Percentiles rank a stretch among this genome's conserved stretches.
These are phyloP conservation scores for Kodamaea jinghongensis DNA, from an alignment of 805 yeast species.

Conservation along the genomic window DNA sequence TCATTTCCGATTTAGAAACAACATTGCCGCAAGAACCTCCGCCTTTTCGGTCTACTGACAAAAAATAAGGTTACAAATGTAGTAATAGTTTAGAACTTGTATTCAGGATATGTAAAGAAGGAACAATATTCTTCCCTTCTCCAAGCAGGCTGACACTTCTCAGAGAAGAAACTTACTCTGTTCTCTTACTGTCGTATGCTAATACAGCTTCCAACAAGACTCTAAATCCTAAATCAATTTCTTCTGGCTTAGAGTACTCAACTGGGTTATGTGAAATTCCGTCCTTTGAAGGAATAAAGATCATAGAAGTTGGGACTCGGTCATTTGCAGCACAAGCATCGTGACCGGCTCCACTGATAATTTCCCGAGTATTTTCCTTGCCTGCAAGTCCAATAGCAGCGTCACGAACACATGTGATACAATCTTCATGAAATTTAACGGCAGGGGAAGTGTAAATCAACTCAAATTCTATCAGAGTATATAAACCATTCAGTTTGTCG, in stretches of 20 bases:
- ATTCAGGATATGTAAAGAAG: no score
- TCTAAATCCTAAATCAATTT: slow-evolving; percentile 57
- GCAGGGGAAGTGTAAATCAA: slow-evolving; percentile 53
- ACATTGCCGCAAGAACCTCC: no score
- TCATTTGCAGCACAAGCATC: slow-evolving; percentile 61
- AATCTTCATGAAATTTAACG: slow-evolving; percentile 51
- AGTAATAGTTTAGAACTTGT: no score
- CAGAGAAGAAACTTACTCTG: not conserved
- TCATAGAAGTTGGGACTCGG: slow-evolving; percentile 68
- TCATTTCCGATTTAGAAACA: no score
- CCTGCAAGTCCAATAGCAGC: slow-evolving; percentile 53
- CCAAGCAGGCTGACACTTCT: no score
- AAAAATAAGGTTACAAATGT: no score
- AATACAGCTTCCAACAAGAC: slow-evolving; percentile 49
- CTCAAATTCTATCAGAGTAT: slow-evolving; percentile 39
- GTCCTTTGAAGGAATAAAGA: slow-evolving; percentile 65
- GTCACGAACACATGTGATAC: slow-evolving; percentile 50
- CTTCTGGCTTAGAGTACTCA: slow-evolving; percentile 64
- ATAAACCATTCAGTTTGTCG: slow-evolving; percentile 22
- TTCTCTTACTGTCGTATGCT: slow-evolving; percentile 23
- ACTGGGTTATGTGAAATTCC: slow-evolving; percentile 68
- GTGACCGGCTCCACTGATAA: slow-evolving; percentile 72
- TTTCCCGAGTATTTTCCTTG: slow-evolving; percentile 37
- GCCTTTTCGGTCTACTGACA: no score
- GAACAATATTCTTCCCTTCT: no score